Percentiles rank a stretch among this genome's conserved stretches.
Evolutionary conservation across 108 stramenopile species (phyloP).

Genomic region (Asterionellopsis glacialis): DNA sequence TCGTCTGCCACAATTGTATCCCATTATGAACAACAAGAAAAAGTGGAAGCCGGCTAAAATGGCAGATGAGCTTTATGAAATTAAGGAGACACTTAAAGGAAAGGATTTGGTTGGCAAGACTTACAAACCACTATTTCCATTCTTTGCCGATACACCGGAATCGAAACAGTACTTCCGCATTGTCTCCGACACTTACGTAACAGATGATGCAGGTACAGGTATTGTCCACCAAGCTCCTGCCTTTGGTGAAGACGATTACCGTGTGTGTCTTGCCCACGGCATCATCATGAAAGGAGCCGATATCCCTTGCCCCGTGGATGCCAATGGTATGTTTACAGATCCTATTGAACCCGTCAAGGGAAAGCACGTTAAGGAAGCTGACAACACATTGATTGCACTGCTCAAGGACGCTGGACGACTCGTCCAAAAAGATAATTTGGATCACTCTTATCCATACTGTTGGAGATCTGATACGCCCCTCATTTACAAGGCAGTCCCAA

Average conservation of each 20-base stretch:
- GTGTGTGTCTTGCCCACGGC: slow-evolving; percentile 93
- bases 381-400: slow-evolving; percentile 80
- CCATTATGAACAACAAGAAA: slow-evolving; percentile 90
- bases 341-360: slow-evolving; percentile 86
- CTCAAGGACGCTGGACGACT: slow-evolving; percentile 89
- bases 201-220: slow-evolving; percentile 98
- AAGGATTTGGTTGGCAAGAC: slow-evolving; percentile 86
- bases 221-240: slow-evolving; percentile 99
- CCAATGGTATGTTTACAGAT: slow-evolving; percentile 87
- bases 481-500: slow-evolving; percentile 99
- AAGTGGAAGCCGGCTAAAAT: slow-evolving; percentile 88
- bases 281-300: slow-evolving; percentile 85
- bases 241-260: slow-evolving; percentile 99
- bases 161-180: slow-evolving; percentile 78
- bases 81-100: slow-evolving; percentile 70
- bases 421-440: slow-evolving; percentile 87
- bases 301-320: slow-evolving; percentile 95
- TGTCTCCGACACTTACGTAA: slow-evolving; percentile 92
- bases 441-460: slow-evolving; percentile 99
- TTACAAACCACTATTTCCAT: slow-evolving; percentile 94
- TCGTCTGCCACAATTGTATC: slow-evolving; percentile 90
- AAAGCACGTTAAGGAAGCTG: slow-evolving; percentile 93
- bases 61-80: slow-evolving; percentile 81
- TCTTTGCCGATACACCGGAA: slow-evolving; percentile 60
- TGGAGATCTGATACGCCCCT: slow-evolving; percentile 99